These are phyloP conservation scores for Malus hybrid DNA, from an alignment of 331 rosid species.

Conservation along the genomic window DNA sequence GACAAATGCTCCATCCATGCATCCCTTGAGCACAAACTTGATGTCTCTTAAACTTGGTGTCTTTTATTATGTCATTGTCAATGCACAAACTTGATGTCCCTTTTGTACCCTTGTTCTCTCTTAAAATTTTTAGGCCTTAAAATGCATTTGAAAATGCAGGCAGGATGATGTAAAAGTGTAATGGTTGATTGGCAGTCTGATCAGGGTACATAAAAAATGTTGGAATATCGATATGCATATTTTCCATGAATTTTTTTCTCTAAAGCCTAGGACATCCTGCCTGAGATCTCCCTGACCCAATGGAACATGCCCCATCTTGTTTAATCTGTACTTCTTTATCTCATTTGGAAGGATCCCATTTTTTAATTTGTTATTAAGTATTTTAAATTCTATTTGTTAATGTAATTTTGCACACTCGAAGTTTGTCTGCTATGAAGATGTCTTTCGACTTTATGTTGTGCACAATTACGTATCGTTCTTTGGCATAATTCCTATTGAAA, in stretches of 20 bases:
- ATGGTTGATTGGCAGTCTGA: constrained; percentile 46
- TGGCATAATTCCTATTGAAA: constrained; percentile 28
- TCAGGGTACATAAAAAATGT: constrained; percentile 24
- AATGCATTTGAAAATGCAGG: constrained; percentile 20
- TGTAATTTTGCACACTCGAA: constrained; percentile 37
- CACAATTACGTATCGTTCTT: constrained; percentile 37
- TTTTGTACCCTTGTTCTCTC: neutral
- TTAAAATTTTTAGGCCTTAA: constrained; percentile 7
- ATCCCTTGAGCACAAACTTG: no score
- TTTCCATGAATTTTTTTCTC: constrained; percentile 8
- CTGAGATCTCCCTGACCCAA: constrained; percentile 59
- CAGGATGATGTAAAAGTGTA: constrained; percentile 30
- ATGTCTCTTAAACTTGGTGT: no score
- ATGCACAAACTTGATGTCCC: no score
- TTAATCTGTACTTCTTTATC: constrained; percentile 50
- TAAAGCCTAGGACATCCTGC: constrained; percentile 47
- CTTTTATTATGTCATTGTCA: no score
- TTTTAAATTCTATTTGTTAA: constrained; percentile 13
- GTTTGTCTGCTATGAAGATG: constrained; percentile 63
- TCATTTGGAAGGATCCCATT: constrained; percentile 59
- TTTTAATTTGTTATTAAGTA: neutral
- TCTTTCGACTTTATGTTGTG: constrained; percentile 63
- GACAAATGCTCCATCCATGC: no score
- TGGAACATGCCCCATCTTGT: constrained; percentile 60
- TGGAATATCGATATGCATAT: constrained; percentile 41